Percentiles rank a stretch among this genome's conserved stretches.
These are phyloP conservation scores for Brasenia schreberi DNA, from an alignment of 164 flowering plant species.

Conservation along the genomic window DNA sequence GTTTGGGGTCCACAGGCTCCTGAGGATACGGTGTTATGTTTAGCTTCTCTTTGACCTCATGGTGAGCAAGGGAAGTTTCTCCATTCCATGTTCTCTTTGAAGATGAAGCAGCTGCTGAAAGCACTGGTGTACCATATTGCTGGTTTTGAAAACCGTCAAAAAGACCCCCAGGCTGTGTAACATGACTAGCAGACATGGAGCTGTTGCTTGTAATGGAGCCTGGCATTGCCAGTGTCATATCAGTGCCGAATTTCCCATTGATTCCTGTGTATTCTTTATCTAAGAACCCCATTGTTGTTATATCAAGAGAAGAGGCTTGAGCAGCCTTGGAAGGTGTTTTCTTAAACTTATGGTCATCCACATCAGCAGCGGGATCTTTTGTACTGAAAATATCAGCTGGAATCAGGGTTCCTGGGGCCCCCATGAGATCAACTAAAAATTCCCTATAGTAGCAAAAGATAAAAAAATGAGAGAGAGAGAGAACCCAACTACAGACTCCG, in stretches of 20 bases:
- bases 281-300: conserved; percentile 16
- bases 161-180: conserved; percentile 29
- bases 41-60: conserved; percentile 41
- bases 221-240: conserved; percentile 21
- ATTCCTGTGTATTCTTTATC: conserved; percentile 19
- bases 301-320: conserved; percentile 18
- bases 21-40: conserved; percentile 51
- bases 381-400: conserved; percentile 71
- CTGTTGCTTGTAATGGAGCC: conserved; percentile 21
- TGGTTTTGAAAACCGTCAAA: conserved; percentile 20
- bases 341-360: conserved; percentile 27
- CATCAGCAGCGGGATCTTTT: conserved; percentile 36
- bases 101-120: conserved; percentile 27
- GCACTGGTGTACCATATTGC: conserved; percentile 2
- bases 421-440: conserved; percentile 98
- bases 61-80: conserved; percentile 29
- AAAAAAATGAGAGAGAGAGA: conserved; percentile 1
- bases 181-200: conserved; percentile 5
- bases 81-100: conserved; percentile 32
- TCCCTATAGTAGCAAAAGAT: conserved; percentile 48
- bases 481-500: neutral
- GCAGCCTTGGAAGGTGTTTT: conserved; percentile 21
- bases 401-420: conserved; percentile 92
- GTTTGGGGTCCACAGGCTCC: conserved; percentile 42
- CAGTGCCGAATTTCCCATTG: conserved; percentile 17